Evolutionary conservation across 805 yeast species (phyloP).

Genomic region (Saccharomycopsis fermentans): DNA sequence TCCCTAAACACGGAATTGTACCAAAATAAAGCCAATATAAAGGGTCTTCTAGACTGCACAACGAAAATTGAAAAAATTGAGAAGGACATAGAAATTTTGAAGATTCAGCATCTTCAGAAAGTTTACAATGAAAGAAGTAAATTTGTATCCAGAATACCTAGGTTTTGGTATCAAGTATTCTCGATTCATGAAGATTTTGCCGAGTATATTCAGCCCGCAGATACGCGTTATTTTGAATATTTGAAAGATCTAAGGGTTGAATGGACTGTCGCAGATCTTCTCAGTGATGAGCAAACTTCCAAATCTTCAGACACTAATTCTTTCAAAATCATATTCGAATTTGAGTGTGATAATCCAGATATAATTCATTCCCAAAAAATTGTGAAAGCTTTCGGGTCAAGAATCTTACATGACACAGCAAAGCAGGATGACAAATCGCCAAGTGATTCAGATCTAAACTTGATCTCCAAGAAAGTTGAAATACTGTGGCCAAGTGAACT

Average conservation of each 20-base stretch:
- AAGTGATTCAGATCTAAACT: neutral
- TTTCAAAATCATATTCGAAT: conserved; percentile 51
- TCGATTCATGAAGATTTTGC: conserved; percentile 80
- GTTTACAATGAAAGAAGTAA: conserved; percentile 49
- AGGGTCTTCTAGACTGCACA: conserved; percentile 9
- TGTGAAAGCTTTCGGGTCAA: conserved; percentile 45
- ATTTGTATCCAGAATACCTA: conserved; percentile 46
- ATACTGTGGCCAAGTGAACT: conserved; percentile 53
- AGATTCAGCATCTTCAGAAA: conserved; percentile 43
- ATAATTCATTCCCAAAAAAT: conserved; percentile 45
- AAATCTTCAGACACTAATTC: neutral
- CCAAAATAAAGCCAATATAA: neutral
- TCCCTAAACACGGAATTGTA: neutral
- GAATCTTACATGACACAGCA: neutral
- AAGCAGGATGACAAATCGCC: neutral
- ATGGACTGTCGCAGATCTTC: conserved; percentile 31
- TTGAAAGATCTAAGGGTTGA: conserved; percentile 55
- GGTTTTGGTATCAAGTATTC: conserved; percentile 81
- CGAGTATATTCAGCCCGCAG: conserved; percentile 67
- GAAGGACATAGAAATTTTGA: conserved; percentile 30
- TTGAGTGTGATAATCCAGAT: conserved; percentile 33
- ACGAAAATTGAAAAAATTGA: conserved; percentile 9
- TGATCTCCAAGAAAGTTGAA: conserved; percentile 25
- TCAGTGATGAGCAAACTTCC: conserved; percentile 25
- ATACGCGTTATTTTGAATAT: conserved; percentile 62